Evolutionary conservation across 192 early-diverging fungal species (phyloP), one percentile per base, ranked within the genome.

Genomic region (Coemansia erecta): DNA sequence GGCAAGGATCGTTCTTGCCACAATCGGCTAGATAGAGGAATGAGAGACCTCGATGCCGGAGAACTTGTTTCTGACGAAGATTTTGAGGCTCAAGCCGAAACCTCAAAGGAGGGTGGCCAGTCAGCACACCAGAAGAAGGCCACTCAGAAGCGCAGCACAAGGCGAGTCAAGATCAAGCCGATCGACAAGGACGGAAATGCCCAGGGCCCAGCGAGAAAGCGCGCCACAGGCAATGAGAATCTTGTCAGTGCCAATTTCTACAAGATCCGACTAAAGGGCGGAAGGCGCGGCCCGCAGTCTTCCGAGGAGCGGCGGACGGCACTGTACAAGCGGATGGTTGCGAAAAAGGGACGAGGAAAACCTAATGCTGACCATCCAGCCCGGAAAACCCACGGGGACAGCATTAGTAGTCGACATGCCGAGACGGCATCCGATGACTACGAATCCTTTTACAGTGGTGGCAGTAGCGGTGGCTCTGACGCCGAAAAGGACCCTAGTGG

Each of bases 161-260:
- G 78, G 26, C 56, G 78, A 33, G 78, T 75, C 4, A 81, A 75
- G 67, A 62, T 81, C 22, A 64, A 49, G 41, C 78, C 78, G 1
- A 54, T 66, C 11, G 60, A 48, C 18, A 61, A 73, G 15, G 61
- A 73, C n/a, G 59, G 58, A 3, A 31, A 28, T 19, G 37, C 50
- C 8, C 33, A 45, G 6, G n/a, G 22, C 45, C 7, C 64, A 14
- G 42, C 9, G 23, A 53, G 48, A 14, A n/a, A 64, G 12, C 59
- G 56, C 10, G 19, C 64, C 5, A 14, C 31, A 12, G 53, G 44
- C 40, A 28, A 45, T 6, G 53, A 63, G 11, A 66, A 70, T 5
- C 63, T 76, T 3, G 79, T 81, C 43, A 81, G 79, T 64, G 50
- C 48, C 47, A 81, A 76, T 52, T 81, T 81, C 58, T 75, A 76